phyloP scores from a whole-genome alignment of 148 eudicot genomes.

The Rheum nobile region DNA sequence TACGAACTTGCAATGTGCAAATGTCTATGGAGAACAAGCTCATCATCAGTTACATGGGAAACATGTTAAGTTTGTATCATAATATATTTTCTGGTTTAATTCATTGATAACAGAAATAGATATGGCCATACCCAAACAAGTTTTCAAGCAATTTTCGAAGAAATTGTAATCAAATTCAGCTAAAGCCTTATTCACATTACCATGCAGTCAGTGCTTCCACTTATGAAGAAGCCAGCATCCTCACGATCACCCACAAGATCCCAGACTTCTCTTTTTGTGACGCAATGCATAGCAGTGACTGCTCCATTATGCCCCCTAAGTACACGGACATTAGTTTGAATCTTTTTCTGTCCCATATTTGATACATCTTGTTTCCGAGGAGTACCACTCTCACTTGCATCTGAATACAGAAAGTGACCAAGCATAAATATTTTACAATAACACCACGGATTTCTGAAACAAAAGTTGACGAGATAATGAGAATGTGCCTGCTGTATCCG shows the following conservation, averaged over 20 bases:
- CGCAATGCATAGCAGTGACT: conserved; percentile 88
- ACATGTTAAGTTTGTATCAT: neutral
- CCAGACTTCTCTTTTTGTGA: conserved; percentile 97
- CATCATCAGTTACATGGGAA: neutral
- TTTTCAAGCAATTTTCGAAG: neutral
- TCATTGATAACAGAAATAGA: neutral
- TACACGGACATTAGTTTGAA: conserved; percentile 68
- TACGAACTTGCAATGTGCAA: neutral
- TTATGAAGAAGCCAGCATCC: conserved; percentile 96
- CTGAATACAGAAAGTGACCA: conserved; percentile 14
- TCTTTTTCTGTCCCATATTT: conserved; percentile 59
- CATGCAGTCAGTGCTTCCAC: conserved; percentile 98
- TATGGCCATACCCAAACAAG: neutral
- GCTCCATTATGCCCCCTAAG: conserved; percentile 97
- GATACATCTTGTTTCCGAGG: conserved; percentile 52
- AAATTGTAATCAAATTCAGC: neutral
- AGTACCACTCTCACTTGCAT: conserved; percentile 54
- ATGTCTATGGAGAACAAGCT: neutral
- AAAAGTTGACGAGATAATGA: conserved; percentile 1
- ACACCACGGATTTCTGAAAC: neutral
- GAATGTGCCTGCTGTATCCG: conserved; percentile 34
- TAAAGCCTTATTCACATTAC: conserved; percentile 22
- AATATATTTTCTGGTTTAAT: neutral
- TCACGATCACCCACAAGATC: conserved; percentile 99
- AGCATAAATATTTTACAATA: neutral